Evolutionary conservation across 108 stramenopile species (phyloP).

Genomic region (Cyclostephanos invisitatus): DNA sequence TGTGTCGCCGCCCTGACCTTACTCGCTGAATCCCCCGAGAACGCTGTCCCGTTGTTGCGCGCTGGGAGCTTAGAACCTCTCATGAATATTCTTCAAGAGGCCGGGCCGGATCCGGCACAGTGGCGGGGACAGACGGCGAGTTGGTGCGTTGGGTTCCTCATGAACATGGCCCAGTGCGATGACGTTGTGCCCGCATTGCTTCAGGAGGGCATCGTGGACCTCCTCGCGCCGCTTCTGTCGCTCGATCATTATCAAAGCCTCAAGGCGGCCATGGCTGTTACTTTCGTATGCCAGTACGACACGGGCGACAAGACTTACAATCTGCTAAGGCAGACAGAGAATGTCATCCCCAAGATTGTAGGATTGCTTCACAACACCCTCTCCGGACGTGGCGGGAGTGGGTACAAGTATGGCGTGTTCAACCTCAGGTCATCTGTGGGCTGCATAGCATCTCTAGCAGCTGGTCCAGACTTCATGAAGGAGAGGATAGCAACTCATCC

Average conservation of each 20-base stretch:
- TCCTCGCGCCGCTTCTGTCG: conserved; percentile 81
- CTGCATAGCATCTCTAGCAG: conserved; percentile 86
- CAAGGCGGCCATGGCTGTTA: conserved; percentile 92
- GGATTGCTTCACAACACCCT: conserved; percentile 87
- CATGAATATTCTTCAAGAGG: conserved; percentile 89
- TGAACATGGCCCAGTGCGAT: conserved; percentile 92
- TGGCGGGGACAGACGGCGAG: conserved; percentile 92
- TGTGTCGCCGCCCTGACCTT: conserved; percentile 89
- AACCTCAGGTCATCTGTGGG: conserved; percentile 88
- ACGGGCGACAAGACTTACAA: conserved; percentile 90
- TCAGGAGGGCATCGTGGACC: conserved; percentile 85
- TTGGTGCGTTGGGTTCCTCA: conserved; percentile 92
- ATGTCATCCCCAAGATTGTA: conserved; percentile 90
- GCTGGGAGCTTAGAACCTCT: conserved; percentile 77
- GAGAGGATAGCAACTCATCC: conserved; percentile 85
- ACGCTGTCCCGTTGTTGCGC: conserved; percentile 82
- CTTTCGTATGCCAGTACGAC: conserved; percentile 88
- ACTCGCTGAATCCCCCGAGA: conserved; percentile 84
- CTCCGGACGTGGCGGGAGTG: conserved; percentile 86
- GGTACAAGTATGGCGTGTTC: conserved; percentile 93
- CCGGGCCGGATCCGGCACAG: conserved; percentile 89
- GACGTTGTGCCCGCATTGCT: conserved; percentile 86
- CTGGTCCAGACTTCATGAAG: conserved; percentile 92
- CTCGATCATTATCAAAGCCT: conserved; percentile 91
- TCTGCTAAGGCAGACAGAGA: conserved; percentile 87